Conservation (phyloP, 352 stramenopile genomes). For the Phytopythium boreale region DNA sequence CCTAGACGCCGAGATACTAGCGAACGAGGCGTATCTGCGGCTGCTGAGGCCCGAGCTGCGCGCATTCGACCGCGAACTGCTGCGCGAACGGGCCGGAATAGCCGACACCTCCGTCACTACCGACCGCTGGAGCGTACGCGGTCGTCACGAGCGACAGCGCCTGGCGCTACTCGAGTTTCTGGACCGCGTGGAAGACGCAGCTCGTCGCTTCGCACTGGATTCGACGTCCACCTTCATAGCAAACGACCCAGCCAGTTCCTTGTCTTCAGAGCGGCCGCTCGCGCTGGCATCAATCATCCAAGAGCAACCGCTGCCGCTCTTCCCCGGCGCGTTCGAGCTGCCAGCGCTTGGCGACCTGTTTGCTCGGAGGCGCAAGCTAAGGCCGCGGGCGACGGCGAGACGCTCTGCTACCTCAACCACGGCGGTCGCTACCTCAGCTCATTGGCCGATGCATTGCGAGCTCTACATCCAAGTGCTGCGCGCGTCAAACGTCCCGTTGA, state of each 20-base stretch:
- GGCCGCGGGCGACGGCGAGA: slow-evolving; percentile 23
- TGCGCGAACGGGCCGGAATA: slow-evolving; percentile 35
- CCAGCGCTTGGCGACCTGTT: slow-evolving; percentile 55
- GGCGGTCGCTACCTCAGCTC: slow-evolving; percentile 14
- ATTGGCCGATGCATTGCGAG: slow-evolving; percentile 62
- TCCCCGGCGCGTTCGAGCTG: slow-evolving; percentile 65
- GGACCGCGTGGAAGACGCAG: slow-evolving; percentile 41
- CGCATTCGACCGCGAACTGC: slow-evolving; percentile 49
- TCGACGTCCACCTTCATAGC: slow-evolving; percentile 1
- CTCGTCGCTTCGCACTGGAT: slow-evolving; percentile 7
- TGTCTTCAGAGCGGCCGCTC: not conserved
- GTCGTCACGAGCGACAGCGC: slow-evolving; percentile 37
- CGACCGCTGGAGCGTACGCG: slow-evolving; percentile 37
- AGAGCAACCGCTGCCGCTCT: slow-evolving; percentile 77
- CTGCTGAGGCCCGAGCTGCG: slow-evolving; percentile 62
- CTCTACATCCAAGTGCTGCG: slow-evolving; percentile 86
- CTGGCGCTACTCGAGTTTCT: slow-evolving; percentile 67
- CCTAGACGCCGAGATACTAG: slow-evolving; percentile 50
- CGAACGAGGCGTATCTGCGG: slow-evolving; percentile 51
- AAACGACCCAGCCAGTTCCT: not conserved
- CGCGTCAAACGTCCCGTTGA: slow-evolving; percentile 69
- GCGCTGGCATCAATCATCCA: slow-evolving; percentile 75
- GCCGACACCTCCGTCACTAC: slow-evolving; percentile 14
- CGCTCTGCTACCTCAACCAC: slow-evolving; percentile 11
- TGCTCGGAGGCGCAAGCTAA: slow-evolving; percentile 41